A percentile compares a stretch with the other conserved stretches of the same genome.
These are phyloP conservation scores for Xylariaceae sp. DNA, from an alignment of 2,329 filamentous ascomycete species.

Conservation along the genomic window DNA sequence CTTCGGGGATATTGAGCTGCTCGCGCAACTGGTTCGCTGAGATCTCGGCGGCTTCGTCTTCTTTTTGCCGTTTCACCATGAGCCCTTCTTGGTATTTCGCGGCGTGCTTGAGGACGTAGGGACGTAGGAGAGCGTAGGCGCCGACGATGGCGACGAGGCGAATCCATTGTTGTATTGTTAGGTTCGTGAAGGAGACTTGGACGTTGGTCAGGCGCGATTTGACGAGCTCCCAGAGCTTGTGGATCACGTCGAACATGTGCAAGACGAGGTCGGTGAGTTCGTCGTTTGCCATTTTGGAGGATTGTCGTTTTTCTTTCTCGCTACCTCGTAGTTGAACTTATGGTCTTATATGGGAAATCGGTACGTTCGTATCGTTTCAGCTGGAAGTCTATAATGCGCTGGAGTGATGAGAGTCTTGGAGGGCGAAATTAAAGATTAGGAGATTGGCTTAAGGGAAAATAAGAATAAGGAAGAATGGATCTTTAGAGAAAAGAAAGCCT, in stretches of 20 bases:
- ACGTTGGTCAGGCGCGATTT: slow-evolving; percentile 46
- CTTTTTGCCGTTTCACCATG: slow-evolving; percentile 56
- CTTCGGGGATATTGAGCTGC: slow-evolving; percentile 49
- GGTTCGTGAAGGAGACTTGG: slow-evolving; percentile 43
- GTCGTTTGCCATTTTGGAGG: slow-evolving; percentile 26
- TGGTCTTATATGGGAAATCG: too few relatives aligned
- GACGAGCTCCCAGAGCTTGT: slow-evolving; percentile 26
- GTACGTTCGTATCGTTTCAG: too few relatives aligned
- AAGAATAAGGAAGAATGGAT: too few relatives aligned
- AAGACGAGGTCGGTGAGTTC: slow-evolving; percentile 28
- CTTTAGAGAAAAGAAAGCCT: too few relatives aligned
- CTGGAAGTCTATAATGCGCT: too few relatives aligned
- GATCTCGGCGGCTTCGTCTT: slow-evolving; percentile 50
- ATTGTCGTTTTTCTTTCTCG: slow-evolving; percentile 8
- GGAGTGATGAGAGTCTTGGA: too few relatives aligned
- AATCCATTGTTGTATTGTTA: slow-evolving; percentile 55
- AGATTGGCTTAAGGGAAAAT: too few relatives aligned
- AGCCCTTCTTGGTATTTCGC: slow-evolving; percentile 60
- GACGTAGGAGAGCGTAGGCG: slow-evolving; percentile 69
- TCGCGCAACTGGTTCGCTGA: slow-evolving; percentile 63
- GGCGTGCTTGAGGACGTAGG: slow-evolving; percentile 67
- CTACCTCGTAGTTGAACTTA: too few relatives aligned
- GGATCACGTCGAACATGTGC: slow-evolving; percentile 28
- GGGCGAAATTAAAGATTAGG: too few relatives aligned
- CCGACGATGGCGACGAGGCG: slow-evolving; percentile 69